Evolutionary conservation across 2,329 filamentous ascomycete species (phyloP), one percentile per base, ranked within the genome.

Genomic region (Fusarium sp.): DNA sequence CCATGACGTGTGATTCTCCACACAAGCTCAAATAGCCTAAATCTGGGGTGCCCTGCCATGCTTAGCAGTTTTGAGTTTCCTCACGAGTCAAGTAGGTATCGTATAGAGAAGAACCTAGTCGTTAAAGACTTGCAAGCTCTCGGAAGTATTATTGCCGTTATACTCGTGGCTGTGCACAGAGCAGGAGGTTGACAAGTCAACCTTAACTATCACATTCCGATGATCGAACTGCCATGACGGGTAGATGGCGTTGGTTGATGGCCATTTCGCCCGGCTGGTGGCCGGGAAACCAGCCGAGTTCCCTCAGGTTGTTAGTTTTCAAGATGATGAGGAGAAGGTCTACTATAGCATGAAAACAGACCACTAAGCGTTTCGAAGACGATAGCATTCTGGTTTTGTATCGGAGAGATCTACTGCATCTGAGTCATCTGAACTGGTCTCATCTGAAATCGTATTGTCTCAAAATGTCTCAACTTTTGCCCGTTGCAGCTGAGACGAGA

Each of bases 11-110:
- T 19, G 8, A 40, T 46, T 50, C 57, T 35, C 37, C 60, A 65
- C 60, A 56, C 33, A 47, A 60, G 26, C 26, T 48, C 22, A 19
- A 53, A 65, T 65, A 60, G 62, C 53, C 62, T 54, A 65, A 65
- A 65, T 60, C 39, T 19, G n/a, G 32, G 26, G 45, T 32, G 22
- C 43, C 33, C 13, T 33, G 30, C 26, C 35, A 35, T 11, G 13
- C n/a, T 51, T 11, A 26, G 14, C 33, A 8, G 15, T 30, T 41
- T 35, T 14, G 11, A 40, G 28, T 40, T 44, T 11, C 44, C 10
- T 22, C 20, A 43, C 22, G 28, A 45, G 32, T 59, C 47, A 43
- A 22, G 13, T 13, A 26, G 28, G 28, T 30, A 30, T 30, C 10
- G 28, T 13, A 5, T 30, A 1, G 19, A 58, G 24, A 7, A 11